These are phyloP conservation scores for Penicillium thymicola DNA, from an alignment of 2,329 filamentous ascomycete species.

Conservation along the genomic window DNA sequence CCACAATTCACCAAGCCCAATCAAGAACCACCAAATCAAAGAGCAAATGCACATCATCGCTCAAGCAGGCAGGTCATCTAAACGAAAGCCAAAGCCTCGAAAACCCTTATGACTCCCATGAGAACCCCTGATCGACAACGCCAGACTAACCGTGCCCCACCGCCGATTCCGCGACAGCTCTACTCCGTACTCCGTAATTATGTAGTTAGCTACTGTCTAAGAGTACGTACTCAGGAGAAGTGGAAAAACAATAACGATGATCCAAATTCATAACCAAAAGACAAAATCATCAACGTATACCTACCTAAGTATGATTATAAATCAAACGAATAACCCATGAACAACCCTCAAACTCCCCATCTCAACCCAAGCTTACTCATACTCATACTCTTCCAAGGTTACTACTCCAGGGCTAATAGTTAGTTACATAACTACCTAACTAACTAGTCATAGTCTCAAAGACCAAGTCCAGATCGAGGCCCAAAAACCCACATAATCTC, in stretches of 20 bases:
- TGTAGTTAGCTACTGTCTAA: no score
- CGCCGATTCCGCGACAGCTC: background rate
- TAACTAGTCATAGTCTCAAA: no score
- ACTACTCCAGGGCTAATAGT: no score
- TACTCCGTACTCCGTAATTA: no score
- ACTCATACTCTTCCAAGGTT: no score
- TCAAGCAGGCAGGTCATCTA: constrained; percentile 6
- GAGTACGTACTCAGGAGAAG: background rate
- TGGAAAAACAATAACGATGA: background rate
- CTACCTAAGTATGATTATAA: no score
- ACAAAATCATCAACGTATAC: no score
- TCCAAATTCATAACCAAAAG: background rate
- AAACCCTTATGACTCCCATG: constrained; percentile 1
- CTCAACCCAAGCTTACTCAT: background rate
- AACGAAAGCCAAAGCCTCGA: background rate
- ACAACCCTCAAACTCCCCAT: background rate
- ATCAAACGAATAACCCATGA: background rate
- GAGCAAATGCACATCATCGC: background rate
- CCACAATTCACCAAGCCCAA: background rate
- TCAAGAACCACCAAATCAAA: background rate
- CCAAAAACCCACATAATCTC: background rate
- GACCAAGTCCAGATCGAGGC: background rate
- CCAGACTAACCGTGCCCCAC: background rate
- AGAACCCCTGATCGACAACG: constrained; percentile 12
- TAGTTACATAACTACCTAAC: no score